These are phyloP conservation scores for Naematelia encephala DNA, from an alignment of 768 basidiomycete genomes.

Conservation along the genomic window DNA sequence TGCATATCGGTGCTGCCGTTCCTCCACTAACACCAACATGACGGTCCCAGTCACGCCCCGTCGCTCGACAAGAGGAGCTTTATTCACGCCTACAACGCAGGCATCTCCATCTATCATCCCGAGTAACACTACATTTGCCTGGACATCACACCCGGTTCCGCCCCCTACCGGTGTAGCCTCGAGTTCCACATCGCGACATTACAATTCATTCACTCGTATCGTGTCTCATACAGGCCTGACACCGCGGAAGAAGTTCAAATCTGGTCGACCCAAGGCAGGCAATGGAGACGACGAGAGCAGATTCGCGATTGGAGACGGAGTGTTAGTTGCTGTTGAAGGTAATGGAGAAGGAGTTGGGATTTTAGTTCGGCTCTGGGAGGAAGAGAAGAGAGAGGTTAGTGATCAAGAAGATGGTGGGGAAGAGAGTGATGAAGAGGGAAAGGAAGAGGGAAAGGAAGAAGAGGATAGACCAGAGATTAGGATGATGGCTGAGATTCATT, in stretches of 20 bases:
- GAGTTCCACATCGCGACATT: constrained; percentile 11
- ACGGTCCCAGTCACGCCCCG: constrained; percentile 32
- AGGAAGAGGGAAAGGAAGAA: constrained; percentile 12
- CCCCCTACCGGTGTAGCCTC: background rate
- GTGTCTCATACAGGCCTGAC: constrained; percentile 9
- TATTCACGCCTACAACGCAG: constrained; percentile 31
- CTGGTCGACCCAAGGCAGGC: constrained; percentile 7
- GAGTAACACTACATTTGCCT: constrained; percentile 26
- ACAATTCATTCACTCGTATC: constrained; percentile 29
- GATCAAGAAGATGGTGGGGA: constrained; percentile 14
- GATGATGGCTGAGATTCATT: constrained; percentile 48
- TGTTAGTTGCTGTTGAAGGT: constrained; percentile 39
- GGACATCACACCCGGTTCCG: constrained; percentile 26
- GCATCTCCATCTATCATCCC: constrained; percentile 1
- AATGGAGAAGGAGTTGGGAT: constrained; percentile 43
- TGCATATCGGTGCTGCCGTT: background rate
- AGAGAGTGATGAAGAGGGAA: constrained; percentile 15
- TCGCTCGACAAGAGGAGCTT: constrained; percentile 34
- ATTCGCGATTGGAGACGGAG: constrained; percentile 47
- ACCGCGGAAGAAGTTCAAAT: constrained; percentile 12
- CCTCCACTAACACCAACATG: background rate
- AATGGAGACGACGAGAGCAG: constrained; percentile 30
- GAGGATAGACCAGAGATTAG: constrained; percentile 21
- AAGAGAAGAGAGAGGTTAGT: constrained; percentile 18
- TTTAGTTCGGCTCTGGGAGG: constrained; percentile 44